Evolutionary conservation across 208 protist genomes (phyloP).

Genomic region (Leishmania arabica): DNA sequence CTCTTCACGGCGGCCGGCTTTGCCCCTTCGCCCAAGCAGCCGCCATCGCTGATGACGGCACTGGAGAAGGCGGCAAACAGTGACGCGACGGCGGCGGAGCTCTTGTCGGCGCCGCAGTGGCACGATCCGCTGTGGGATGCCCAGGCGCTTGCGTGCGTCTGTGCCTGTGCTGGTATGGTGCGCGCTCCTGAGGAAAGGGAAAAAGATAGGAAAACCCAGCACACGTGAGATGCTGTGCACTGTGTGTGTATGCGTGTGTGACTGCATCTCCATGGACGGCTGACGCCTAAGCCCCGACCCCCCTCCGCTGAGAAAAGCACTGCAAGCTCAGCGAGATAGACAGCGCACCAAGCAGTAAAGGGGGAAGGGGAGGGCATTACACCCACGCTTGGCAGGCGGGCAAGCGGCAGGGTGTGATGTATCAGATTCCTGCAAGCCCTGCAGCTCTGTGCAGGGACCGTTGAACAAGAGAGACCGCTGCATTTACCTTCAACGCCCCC

Average conservation of each 20-base stretch:
- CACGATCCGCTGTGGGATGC: conserved; percentile 88
- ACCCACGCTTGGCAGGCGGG: neutral
- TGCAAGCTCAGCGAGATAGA: neutral
- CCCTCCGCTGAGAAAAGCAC: neutral
- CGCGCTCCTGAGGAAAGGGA: neutral
- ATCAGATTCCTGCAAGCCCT: neutral
- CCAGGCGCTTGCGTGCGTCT: conserved; percentile 74
- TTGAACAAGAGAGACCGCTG: neutral
- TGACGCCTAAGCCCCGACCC: neutral
- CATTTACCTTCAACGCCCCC: neutral
- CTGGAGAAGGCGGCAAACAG: conserved; percentile 37
- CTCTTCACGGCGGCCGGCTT: conserved; percentile 70
- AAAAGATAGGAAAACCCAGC: neutral
- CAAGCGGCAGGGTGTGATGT: neutral
- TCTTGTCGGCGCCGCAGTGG: conserved; percentile 24
- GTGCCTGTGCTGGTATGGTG: conserved; percentile 42
- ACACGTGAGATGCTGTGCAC: neutral
- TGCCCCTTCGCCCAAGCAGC: conserved; percentile 20
- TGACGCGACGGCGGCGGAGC: conserved; percentile 41
- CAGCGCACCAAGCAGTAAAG: neutral
- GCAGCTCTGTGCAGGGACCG: neutral
- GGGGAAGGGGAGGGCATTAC: neutral
- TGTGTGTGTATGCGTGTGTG: neutral
- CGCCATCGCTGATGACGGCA: conserved; percentile 43
- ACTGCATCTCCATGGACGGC: neutral